Conservation (phyloP, 2,329 filamentous ascomycete species). For the Pseudocercospora musae region DNA sequence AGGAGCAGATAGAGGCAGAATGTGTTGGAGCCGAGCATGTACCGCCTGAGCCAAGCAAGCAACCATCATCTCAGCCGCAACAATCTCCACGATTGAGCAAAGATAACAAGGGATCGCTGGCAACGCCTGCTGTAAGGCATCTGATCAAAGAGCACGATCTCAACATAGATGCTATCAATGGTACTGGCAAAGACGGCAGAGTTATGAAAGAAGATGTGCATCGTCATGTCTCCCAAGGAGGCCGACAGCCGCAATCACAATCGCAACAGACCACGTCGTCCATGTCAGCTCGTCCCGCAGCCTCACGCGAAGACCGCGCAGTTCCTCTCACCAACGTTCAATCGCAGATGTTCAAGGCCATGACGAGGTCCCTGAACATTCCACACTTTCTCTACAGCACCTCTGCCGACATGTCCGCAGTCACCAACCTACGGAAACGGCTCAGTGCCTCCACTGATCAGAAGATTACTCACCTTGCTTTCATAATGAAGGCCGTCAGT, state of each 20-base stretch:
- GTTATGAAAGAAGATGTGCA: constrained; percentile 91
- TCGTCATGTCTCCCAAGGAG: constrained; percentile 36
- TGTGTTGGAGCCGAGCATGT: constrained; percentile 15
- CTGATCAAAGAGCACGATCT: constrained; percentile 76
- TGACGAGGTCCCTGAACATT: constrained; percentile 87
- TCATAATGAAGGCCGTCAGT: constrained; percentile 94
- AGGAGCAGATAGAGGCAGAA: constrained; percentile 20
- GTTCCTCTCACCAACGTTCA: constrained; percentile 74
- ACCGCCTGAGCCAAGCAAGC: constrained; percentile 1
- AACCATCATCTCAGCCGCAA: constrained; percentile 1
- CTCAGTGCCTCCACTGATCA: constrained; percentile 61
- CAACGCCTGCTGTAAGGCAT: constrained; percentile 89
- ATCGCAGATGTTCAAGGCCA: constrained; percentile 92
- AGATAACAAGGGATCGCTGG: constrained; percentile 69
- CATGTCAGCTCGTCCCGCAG: constrained; percentile 33
- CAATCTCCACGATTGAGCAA: constrained; percentile 32
- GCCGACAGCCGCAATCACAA: constrained; percentile 38
- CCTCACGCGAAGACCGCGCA: constrained; percentile 58
- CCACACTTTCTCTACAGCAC: constrained; percentile 96
- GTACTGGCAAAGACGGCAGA: constrained; percentile 85
- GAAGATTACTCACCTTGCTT: constrained; percentile 86
- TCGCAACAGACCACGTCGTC: constrained; percentile 23
- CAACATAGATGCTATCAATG: constrained; percentile 72
- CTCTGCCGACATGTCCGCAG: constrained; percentile 74
- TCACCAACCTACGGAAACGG: constrained; percentile 68